A percentile compares a stretch with the other conserved stretches of the same genome.
Conservation (phyloP, 2,329 filamentous ascomycete genomes). For the Zopfia rhizophila region DNA sequence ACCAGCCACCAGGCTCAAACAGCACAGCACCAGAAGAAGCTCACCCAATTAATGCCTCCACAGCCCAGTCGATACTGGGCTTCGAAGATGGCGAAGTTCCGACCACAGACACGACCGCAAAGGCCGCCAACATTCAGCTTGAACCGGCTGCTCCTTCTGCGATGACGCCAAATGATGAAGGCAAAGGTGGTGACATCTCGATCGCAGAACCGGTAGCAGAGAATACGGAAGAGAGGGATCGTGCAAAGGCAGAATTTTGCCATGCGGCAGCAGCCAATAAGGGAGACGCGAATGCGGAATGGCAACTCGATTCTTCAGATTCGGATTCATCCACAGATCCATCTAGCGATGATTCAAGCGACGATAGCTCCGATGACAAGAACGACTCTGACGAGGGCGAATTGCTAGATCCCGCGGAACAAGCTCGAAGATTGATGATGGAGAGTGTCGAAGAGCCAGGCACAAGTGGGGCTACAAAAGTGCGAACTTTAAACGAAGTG, state of each 20-base stretch:
- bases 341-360: conserved; percentile 55
- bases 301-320: conserved; percentile 75
- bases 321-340: conserved; percentile 70
- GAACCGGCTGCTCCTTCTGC: conserved; percentile 1
- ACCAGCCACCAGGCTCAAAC: conserved; percentile 30
- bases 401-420: conserved; percentile 81
- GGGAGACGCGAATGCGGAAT: conserved; percentile 73
- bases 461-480: conserved; percentile 65
- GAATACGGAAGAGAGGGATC: conserved; percentile 24
- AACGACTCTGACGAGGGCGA: conserved; percentile 71
- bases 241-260: conserved; percentile 55
- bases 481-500: conserved; percentile 87
- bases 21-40: conserved; percentile 41
- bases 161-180: conserved; percentile 1
- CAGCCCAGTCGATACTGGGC: no score
- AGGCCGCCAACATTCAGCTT: conserved; percentile 21
- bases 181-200: background rate
- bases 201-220: background rate
- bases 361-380: conserved; percentile 61
- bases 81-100: conserved; percentile 33
- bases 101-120: conserved; percentile 22
- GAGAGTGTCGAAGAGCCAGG: conserved; percentile 85
- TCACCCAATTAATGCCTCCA: no score
- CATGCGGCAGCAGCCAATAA: conserved; percentile 58
- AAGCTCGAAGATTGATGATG: conserved; percentile 85